Percentiles rank a stretch among this genome's conserved stretches.
phyloP scores from a whole-genome alignment of 2,329 filamentous ascomycete species.

The Fusarium musae region DNA sequence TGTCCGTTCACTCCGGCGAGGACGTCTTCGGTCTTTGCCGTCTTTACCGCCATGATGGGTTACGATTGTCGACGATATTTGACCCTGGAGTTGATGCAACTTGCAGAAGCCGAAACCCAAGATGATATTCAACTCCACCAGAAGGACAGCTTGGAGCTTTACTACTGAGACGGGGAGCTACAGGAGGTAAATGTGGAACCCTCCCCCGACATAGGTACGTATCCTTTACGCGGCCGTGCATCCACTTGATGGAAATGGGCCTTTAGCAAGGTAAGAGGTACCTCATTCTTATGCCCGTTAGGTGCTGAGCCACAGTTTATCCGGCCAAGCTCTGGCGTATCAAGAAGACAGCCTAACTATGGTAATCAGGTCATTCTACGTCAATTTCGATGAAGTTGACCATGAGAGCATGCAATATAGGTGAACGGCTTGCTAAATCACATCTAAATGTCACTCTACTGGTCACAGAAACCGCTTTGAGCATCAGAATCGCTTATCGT shows the following conservation, averaged over 20 bases:
- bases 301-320: slow-evolving; percentile 36
- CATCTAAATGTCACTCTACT: not conserved
- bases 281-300: not conserved
- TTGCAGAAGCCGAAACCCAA: slow-evolving; percentile 45
- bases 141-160: slow-evolving; percentile 61
- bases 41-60: slow-evolving; percentile 58
- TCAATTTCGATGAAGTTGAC: slow-evolving; percentile 13
- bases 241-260: not conserved
- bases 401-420: not conserved
- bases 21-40: slow-evolving; percentile 59
- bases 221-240: slow-evolving; percentile 12
- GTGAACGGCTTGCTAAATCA: not conserved
- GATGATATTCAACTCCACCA: slow-evolving; percentile 42
- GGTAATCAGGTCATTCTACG: slow-evolving; percentile 35
- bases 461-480: not conserved
- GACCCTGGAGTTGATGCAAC: slow-evolving; percentile 48
- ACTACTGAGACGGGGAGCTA: slow-evolving; percentile 27
- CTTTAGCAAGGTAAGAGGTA: not conserved
- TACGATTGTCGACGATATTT: slow-evolving; percentile 48
- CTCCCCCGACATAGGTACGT: slow-evolving; percentile 37
- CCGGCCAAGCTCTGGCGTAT: slow-evolving; percentile 29
- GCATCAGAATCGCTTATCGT: not conserved
- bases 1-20: slow-evolving; percentile 82
- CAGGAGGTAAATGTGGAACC: slow-evolving; percentile 24
- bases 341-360: slow-evolving; percentile 2